Evolutionary conservation across 73 alveolate genomes (phyloP).

Genomic region (Paramecium bursaria): DNA sequence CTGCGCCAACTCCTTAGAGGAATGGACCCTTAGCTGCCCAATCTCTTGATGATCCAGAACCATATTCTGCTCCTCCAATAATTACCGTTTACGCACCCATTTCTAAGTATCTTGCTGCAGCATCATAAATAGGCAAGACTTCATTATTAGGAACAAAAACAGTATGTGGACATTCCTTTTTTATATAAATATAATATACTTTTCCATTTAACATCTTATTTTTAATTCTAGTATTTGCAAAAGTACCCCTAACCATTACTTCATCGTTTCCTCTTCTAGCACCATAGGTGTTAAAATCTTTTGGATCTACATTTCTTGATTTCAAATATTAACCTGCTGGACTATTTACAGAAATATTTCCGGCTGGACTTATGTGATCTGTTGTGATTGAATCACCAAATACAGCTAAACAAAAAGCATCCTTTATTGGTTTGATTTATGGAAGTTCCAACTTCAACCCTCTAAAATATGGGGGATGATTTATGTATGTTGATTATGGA

Average conservation of each 20-base stretch:
- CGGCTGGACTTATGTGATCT: slow-evolving; percentile 94
- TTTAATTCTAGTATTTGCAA: slow-evolving; percentile 88
- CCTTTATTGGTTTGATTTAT: slow-evolving; percentile 64
- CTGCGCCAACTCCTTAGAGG: slow-evolving; percentile 82
- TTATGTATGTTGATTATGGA: slow-evolving; percentile 75
- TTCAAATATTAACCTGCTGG: slow-evolving; percentile 87
- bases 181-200: no score
- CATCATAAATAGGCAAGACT: slow-evolving; percentile 82
- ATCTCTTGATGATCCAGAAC: slow-evolving; percentile 91
- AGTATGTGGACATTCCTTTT: slow-evolving; percentile 90
- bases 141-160: slow-evolving; percentile 83
- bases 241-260: slow-evolving; percentile 91
- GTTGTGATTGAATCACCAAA: slow-evolving; percentile 94
- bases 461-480: slow-evolving; percentile 84
- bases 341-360: slow-evolving; percentile 85
- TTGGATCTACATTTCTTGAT: slow-evolving; percentile 75
- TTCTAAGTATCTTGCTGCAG: slow-evolving; percentile 79
- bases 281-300: slow-evolving; percentile 91
- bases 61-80: slow-evolving; percentile 90
- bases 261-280: slow-evolving; percentile 94
- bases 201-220: slow-evolving; percentile 76
- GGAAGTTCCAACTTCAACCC: slow-evolving; percentile 75
- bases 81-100: slow-evolving; percentile 74
- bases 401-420: slow-evolving; percentile 81
- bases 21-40: slow-evolving; percentile 93